A percentile compares a stretch with the other conserved stretches of the same genome.
Evolutionary conservation across 2,329 filamentous ascomycete genomes (phyloP).

Genomic region (Sarocladium brachiariae): DNA sequence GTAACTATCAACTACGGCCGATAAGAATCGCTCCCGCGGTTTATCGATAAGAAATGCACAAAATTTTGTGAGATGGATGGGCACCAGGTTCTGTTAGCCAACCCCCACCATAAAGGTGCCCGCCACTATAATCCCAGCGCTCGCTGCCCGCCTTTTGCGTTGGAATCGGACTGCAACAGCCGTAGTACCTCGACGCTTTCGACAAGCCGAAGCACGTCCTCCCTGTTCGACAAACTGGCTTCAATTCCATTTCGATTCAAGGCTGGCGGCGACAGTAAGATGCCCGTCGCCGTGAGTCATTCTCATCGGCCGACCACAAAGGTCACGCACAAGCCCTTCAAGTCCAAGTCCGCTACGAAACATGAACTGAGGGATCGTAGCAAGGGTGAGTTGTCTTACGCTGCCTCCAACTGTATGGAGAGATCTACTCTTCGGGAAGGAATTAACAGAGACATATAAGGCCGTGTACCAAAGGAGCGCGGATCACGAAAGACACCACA

Average conservation of each 20-base stretch:
- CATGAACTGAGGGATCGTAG: slow-evolving; percentile 74
- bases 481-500: slow-evolving; percentile 80
- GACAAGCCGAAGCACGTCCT: too few relatives aligned
- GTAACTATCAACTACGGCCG: not conserved
- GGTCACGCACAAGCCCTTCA: slow-evolving; percentile 80
- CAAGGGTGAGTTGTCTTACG: slow-evolving; percentile 71
- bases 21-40: not conserved
- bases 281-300: slow-evolving; percentile 67
- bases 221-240: slow-evolving; percentile 43
- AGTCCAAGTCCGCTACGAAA: slow-evolving; percentile 86
- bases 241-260: slow-evolving; percentile 84
- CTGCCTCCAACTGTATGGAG: too few relatives aligned
- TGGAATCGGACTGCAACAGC: not conserved
- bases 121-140: slow-evolving; percentile 1
- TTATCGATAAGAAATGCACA: slow-evolving; percentile 32
- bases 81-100: slow-evolving; percentile 14
- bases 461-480: slow-evolving; percentile 70
- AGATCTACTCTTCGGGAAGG: too few relatives aligned
- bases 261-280: slow-evolving; percentile 65
- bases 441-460: too few relatives aligned
- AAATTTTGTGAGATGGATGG: slow-evolving; percentile 24
- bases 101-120: slow-evolving; percentile 26
- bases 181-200: not conserved
- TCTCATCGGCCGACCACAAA: slow-evolving; percentile 94
- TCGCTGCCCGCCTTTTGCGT: not conserved